phyloP scores from a whole-genome alignment of 1,284 basidiomycete species.

The Ustilago vetiveriae region DNA sequence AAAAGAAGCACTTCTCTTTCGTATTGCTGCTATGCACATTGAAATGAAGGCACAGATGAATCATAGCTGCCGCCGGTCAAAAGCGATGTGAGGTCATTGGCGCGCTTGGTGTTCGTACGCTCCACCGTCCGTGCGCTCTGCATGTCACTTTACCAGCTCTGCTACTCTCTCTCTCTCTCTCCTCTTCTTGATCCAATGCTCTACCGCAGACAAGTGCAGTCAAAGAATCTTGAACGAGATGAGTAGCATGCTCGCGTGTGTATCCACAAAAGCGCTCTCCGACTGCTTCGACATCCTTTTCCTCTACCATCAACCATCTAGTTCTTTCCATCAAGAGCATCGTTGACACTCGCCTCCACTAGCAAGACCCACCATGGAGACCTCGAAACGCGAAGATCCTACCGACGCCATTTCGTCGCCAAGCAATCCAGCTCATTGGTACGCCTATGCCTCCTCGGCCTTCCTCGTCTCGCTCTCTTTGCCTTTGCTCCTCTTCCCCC shows the following conservation, averaged over 20 bases:
- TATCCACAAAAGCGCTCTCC: too few relatives aligned
- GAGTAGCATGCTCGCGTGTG: too few relatives aligned
- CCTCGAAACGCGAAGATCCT: conserved; percentile 20
- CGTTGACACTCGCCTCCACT: too few relatives aligned
- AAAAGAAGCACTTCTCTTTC: too few relatives aligned
- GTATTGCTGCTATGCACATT: too few relatives aligned
- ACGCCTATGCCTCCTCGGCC: conserved; percentile 39
- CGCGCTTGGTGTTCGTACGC: neutral
- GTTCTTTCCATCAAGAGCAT: too few relatives aligned
- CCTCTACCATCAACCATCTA: neutral
- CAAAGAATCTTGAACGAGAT: too few relatives aligned
- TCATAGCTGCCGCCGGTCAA: conserved; percentile 6
- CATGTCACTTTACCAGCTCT: neutral
- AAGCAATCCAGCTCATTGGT: conserved; percentile 47
- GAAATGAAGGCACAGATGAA: conserved; percentile 4
- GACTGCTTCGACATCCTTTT: too few relatives aligned
- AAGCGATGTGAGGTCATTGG: conserved; percentile 21
- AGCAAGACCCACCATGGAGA: conserved; percentile 31
- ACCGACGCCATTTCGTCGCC: conserved; percentile 38
- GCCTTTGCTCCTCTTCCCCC: conserved; percentile 41
- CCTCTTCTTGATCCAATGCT: too few relatives aligned
- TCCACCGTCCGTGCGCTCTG: conserved; percentile 17
- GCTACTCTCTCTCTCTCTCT: too few relatives aligned
- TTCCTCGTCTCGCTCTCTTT: conserved; percentile 42
- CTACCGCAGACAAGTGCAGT: too few relatives aligned